Base-by-base conservation (phyloP, 2,329 filamentous ascomycete species). In the Pyrenochaeta sp. region DNA sequence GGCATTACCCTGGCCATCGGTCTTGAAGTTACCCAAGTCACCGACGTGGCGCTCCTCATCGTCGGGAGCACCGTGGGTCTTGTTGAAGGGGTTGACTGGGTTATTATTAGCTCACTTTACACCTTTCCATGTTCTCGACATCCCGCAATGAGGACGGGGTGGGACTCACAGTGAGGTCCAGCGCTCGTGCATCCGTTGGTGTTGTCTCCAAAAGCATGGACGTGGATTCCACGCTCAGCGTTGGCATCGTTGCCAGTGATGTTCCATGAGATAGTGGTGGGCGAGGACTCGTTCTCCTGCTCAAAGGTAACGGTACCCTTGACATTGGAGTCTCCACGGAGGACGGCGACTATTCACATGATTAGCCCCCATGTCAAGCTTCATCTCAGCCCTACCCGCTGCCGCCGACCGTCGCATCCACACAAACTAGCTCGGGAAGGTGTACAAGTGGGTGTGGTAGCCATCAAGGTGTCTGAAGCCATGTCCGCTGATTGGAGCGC, bases 181-280 rank as follows among this genome's bases (percentile, higher is more conserved):
- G 95, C 95, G 67, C 91, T 96, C 66, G 94, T 98, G 90, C 95
- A 99, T 79, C 95, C 95, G 83, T 99, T 99, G 85, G 95, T 98
- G 87, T 98, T 98, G 87, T 98, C 95, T 78, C 95, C 95, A 75
- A 97, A 99, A 79, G 95, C 91, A 85, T 99, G 95, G 76, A 99
- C 89, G 86, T 99, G 95, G 86, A 98, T 92, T 80, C 92, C 95
- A 81, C 95, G 94, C 88, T 96, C 87, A 76, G 95, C 93, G 79
- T 96, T 97, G 81, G 94, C 75, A 77, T 98, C 93, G 82, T 97
- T 85, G 81, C 95, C 94, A 60, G 86, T 85, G 81, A 99, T 92
- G 81, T 97, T 87, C 89, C 91, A 99, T 75, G 89, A 86, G 83
- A 99, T 85, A 78, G 85, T 94, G 77, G 95, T 98, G 68, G 89